These are phyloP conservation scores for Malus domestica DNA, from an alignment of 306 rosid species.

Conservation along the genomic window ASM211411v1 NC_041793.1:43528001-43528500, in stretches of 20 bases:
- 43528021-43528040: background rate
- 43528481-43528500: background rate
- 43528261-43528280: background rate
- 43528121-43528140: conserved; percentile 89
- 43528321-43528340: background rate
- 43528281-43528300: background rate
- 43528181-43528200: background rate
- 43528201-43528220: conserved; percentile 1
- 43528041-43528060: background rate
- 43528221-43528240: background rate
- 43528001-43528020: background rate
- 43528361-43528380: background rate
- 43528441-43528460: background rate
- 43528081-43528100: background rate
- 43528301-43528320: background rate
- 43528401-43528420: background rate
- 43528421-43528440: background rate
- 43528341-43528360: background rate
- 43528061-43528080: background rate
- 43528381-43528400: background rate
- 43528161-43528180: conserved; percentile 9
- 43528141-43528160: conserved; percentile 71
- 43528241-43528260: background rate
- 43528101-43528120: conserved; percentile 57
- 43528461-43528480: background rate